Conservation (phyloP, 2,329 filamentous ascomycete genomes). For the Ophiognomonia clavigignenti-juglandacearum region DNA sequence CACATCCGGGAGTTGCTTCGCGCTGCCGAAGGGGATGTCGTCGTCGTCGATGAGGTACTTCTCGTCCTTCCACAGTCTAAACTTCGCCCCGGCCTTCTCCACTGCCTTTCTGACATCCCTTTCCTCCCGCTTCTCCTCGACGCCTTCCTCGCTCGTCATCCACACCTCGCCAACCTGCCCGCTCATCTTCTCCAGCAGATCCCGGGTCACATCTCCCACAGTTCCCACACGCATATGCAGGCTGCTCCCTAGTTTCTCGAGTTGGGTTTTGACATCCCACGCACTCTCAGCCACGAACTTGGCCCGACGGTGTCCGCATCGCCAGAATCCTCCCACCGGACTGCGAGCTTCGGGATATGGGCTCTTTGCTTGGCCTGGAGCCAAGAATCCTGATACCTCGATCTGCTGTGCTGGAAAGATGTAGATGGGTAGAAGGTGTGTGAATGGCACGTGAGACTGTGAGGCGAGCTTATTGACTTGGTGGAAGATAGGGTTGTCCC, state of each 20-base stretch:
- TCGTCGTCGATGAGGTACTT: conserved; percentile 78
- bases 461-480: neutral
- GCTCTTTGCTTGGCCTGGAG: conserved; percentile 38
- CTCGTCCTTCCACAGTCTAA: conserved; percentile 65
- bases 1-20: neutral
- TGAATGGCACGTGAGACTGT: conserved; percentile 43
- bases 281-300: conserved; percentile 68
- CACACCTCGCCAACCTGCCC: conserved; percentile 59
- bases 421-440: conserved; percentile 67
- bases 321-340: conserved; percentile 61
- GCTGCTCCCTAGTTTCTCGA: conserved; percentile 55
- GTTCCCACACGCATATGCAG: conserved; percentile 61
- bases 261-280: conserved; percentile 62
- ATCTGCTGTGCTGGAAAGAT: conserved; percentile 66
- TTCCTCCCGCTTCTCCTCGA: conserved; percentile 66
- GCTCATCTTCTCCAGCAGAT: conserved; percentile 46
- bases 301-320: conserved; percentile 66
- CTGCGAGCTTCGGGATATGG: conserved; percentile 68
- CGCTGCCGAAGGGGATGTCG: conserved; percentile 27
- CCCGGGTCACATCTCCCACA: conserved; percentile 51
- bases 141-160: conserved; percentile 67
- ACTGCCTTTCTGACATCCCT: conserved; percentile 48
- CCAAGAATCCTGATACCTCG: conserved; percentile 68
- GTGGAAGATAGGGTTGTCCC: conserved; percentile 71
- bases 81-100: conserved; percentile 47